These are phyloP conservation scores for Saccharata proteae DNA, from an alignment of 2,329 filamentous ascomycete species.

Conservation along the genomic window DNA sequence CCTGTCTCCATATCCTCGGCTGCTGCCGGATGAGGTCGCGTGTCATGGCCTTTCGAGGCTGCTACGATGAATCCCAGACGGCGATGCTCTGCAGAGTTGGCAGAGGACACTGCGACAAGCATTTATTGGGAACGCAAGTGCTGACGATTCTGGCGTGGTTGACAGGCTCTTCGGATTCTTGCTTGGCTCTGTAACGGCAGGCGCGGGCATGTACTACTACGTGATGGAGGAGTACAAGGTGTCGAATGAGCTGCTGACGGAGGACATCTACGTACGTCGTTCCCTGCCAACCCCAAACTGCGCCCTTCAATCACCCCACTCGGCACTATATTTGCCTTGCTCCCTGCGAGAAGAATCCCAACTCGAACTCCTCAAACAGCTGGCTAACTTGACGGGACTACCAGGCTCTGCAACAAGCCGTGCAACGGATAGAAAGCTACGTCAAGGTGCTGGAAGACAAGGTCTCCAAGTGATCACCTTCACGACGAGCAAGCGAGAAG, in stretches of 20 bases:
- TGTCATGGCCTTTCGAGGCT: not conserved
- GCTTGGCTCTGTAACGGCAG: slow-evolving; percentile 67
- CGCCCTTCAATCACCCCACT: no score
- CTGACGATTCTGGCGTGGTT: slow-evolving; percentile 1
- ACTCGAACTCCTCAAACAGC: slow-evolving; percentile 1
- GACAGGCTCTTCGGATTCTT: slow-evolving; percentile 82
- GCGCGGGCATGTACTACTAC: slow-evolving; percentile 80
- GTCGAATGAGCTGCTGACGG: slow-evolving; percentile 82
- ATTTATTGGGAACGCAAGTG: not conserved
- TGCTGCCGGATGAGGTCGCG: not conserved
- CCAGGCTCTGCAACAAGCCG: slow-evolving; percentile 76
- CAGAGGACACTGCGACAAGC: not conserved
- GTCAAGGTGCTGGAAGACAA: slow-evolving; percentile 72
- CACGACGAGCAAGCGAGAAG: no score
- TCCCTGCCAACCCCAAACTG: no score
- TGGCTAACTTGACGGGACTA: not conserved
- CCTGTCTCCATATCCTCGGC: not conserved
- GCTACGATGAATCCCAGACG: no score
- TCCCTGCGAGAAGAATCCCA: no score
- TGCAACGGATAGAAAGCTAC: slow-evolving; percentile 75
- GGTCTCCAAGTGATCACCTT: no score
- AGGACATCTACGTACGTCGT: slow-evolving; percentile 84
- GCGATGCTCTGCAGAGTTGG: no score
- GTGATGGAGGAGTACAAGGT: slow-evolving; percentile 86
- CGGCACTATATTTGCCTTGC: no score